A percentile compares a stretch with the other conserved stretches of the same genome.
Conservation (phyloP, 139 green algal genomes). For the Micractinium sp. region DNA sequence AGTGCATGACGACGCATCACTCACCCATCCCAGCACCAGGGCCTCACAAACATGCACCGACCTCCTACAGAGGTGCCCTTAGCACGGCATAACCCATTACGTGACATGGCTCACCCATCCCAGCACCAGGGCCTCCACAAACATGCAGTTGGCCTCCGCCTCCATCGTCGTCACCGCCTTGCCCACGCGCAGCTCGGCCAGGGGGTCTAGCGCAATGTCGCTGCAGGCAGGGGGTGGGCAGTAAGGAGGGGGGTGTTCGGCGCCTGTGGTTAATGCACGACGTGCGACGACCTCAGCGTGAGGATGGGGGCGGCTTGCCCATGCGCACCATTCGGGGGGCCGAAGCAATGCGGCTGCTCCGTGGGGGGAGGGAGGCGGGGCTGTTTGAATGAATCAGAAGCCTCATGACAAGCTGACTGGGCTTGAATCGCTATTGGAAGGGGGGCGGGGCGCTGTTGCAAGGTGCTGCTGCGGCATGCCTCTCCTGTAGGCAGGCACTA, state of each 20-base stretch:
- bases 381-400: no score
- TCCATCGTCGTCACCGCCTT: not conserved
- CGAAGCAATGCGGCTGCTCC: no score
- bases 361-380: no score
- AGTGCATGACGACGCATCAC: not conserved
- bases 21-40: slow-evolving; percentile 30
- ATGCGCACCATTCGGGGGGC: no score
- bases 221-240: not conserved
- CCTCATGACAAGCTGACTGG: no score
- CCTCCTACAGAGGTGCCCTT: not conserved
- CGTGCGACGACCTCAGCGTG: not conserved
- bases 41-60: not conserved
- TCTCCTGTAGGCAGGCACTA: no score
- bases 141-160: not conserved
- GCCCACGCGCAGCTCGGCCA: not conserved
- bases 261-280: not conserved
- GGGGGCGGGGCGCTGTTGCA: no score
- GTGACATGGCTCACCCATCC: slow-evolving; percentile 8
- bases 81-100: not conserved
- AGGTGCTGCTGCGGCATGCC: no score
- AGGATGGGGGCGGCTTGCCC: no score
- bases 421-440: no score
- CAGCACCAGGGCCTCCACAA: slow-evolving; percentile 21
- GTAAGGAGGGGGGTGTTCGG: not conserved
- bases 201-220: not conserved